phyloP scores from a whole-genome alignment of 495 filamentous ascomycete species.

The Aspergillus biplanus region DNA sequence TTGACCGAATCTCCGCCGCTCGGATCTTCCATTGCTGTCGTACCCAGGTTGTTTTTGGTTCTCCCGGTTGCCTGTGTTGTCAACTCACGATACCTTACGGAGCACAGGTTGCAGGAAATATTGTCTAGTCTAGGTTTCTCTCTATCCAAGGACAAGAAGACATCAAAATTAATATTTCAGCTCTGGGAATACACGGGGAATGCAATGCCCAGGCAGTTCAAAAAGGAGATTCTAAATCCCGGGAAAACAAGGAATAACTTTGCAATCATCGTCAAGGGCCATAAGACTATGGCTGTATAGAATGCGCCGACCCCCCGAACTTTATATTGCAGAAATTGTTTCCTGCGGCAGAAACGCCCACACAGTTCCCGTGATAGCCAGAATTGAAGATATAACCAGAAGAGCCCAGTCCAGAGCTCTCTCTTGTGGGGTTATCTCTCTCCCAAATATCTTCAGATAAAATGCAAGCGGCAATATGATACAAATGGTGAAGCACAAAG shows the following conservation, averaged over 20 bases:
- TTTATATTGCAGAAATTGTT: constrained; percentile 35
- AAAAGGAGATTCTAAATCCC: constrained; percentile 74
- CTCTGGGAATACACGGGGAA: constrained; percentile 65
- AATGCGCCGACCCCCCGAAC: neutral
- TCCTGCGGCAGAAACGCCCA: constrained; percentile 87
- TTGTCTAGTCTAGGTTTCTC: constrained; percentile 78
- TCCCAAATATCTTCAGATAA: constrained; percentile 90
- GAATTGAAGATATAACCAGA: constrained; percentile 65
- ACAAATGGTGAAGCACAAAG: constrained; percentile 93
- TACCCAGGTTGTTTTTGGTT: constrained; percentile 89
- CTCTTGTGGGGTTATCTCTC: constrained; percentile 69
- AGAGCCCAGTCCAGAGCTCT: constrained; percentile 68
- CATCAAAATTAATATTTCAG: constrained; percentile 85
- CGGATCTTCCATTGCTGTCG: constrained; percentile 29
- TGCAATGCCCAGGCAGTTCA: constrained; percentile 44
- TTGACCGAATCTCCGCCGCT: constrained; percentile 64
- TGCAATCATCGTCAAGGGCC: constrained; percentile 63
- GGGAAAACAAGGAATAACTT: constrained; percentile 87
- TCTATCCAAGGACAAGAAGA: constrained; percentile 66
- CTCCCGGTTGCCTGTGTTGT: constrained; percentile 84
- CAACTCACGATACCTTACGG: constrained; percentile 90
- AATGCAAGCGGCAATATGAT: constrained; percentile 88
- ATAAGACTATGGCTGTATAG: constrained; percentile 11
- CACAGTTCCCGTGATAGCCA: constrained; percentile 79
- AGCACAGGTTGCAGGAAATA: constrained; percentile 69